A percentile compares a stretch with the other conserved stretches of the same genome.
These are phyloP conservation scores for Aspergillus incahuasiensis DNA, from an alignment of 495 filamentous ascomycete genomes.

Conservation along the genomic window DNA sequence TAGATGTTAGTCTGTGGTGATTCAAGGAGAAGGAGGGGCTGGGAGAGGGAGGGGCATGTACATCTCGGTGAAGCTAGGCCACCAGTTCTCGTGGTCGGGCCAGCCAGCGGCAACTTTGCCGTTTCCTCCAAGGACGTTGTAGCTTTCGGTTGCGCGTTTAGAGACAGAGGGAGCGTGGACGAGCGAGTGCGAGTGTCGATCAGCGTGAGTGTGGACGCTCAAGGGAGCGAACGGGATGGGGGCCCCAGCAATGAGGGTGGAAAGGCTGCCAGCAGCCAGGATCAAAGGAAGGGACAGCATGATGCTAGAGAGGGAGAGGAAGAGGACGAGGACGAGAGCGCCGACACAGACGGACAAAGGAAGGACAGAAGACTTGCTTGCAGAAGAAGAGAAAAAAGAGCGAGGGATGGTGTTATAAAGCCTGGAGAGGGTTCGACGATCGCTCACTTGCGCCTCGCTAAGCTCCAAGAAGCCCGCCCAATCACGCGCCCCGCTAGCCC, in stretches of 20 bases:
- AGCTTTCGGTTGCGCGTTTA: conserved; percentile 7
- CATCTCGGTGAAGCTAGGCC: conserved; percentile 3
- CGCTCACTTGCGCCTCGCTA: neutral
- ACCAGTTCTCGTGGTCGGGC: conserved; percentile 1
- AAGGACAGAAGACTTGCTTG: conserved; percentile 11
- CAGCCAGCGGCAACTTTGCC: conserved; percentile 3
- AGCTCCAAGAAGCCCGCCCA: neutral
- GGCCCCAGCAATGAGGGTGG: conserved; percentile 12
- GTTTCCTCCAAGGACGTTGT: conserved; percentile 9
- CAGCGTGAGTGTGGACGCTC: neutral
- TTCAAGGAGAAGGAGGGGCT: too few species aligned
- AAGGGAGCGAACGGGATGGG: conserved; percentile 10
- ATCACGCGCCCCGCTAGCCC: neutral
- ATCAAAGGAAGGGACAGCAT: conserved; percentile 15
- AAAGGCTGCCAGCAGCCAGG: conserved; percentile 14
- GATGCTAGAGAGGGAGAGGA: too few species aligned
- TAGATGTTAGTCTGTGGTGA: neutral
- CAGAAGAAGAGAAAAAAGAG: neutral
- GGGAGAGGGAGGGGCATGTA: neutral
- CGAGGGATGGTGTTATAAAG: neutral
- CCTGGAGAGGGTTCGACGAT: too few species aligned
- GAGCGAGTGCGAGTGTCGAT: neutral
- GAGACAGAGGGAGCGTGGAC: neutral
- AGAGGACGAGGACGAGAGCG: neutral
- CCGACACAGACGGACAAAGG: neutral